Conservation (phyloP, 2,329 filamentous ascomycete genomes). For the Diaporthe longicolla region DNA sequence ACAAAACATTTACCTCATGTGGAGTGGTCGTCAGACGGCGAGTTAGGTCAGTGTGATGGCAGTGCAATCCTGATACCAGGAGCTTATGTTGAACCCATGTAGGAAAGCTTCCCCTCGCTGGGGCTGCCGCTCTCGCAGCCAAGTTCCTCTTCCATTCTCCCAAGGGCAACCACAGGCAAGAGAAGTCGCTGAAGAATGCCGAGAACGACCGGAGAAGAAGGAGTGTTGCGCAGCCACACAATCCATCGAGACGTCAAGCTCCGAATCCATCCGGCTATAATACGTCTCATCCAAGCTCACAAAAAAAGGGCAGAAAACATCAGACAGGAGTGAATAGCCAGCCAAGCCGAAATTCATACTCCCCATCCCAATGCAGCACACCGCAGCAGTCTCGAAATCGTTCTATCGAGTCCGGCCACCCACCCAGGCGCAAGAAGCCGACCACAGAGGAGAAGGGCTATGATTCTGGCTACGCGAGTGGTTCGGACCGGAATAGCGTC, state of each 20-base stretch:
- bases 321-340: no score
- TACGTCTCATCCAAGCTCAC: not conserved
- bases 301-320: not conserved
- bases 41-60: conserved; percentile 15
- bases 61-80: not conserved
- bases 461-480: conserved; percentile 33
- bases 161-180: not conserved
- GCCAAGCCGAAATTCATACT: not conserved
- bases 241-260: not conserved
- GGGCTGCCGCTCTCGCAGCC: conserved; percentile 7
- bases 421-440: not conserved
- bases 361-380: not conserved
- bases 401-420: not conserved
- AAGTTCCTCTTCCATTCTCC: conserved; percentile 13
- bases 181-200: not conserved
- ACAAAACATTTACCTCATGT: conserved; percentile 34
- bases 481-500: not conserved
- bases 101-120: conserved; percentile 35
- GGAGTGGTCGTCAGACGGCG: conserved; percentile 35
- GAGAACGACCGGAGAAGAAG: not conserved
- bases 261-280: not conserved
- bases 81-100: not conserved
- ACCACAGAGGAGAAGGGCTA: conserved; percentile 22
- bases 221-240: not conserved
- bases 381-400: not conserved